Evolutionary conservation across 148 eudicot genomes (phyloP), one percentile per base, ranked within the genome.

Genomic region (Linanthus parryae): DNA sequence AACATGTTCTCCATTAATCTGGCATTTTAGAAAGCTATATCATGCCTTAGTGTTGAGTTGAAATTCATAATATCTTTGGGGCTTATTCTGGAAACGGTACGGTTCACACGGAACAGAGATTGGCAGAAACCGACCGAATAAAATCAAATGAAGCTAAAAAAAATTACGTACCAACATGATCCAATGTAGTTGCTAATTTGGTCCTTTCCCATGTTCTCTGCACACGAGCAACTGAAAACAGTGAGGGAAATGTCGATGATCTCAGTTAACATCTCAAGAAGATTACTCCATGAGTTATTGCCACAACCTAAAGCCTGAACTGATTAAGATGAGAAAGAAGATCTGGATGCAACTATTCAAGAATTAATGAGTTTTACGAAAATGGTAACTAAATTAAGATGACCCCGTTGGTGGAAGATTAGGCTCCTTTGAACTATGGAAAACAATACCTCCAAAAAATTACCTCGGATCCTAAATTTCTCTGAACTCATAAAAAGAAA

Each of bases 121-220:
- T 15, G 51, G 43, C 19, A 22, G 16, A 21, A 20, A 35, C 18
- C 18, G 8, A 30, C 33, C 27, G 27, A 61, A 12, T 13, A 44
- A 39, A 70, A 9, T 30, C n/a, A 30, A 18, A 39, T 26, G 26
- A 46, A 53, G 47, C 39, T 61, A 31, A 38, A 39, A 59, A n/a
- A n/a, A n/a, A n/a, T n/a, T 10, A 41, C 50, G 53, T 77, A 92
- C 98, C 98, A 61, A 87, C 89, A 61, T 65, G 85, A 54, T 88
- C 94, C 75, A 92, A 67, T 51, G 84, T 68, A 25, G 85, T 65
- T 9, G 96, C 96, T 78, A 87, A 33, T 73, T 82, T 92, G 21
- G 99, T 88, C 70, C 99, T 77, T 67, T 92, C 96, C 94, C 96
- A 92, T 58, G 99, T 92, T 65, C 96, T 80, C 94, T 92, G 81